A percentile compares a stretch with the other conserved stretches of the same genome.
These are phyloP conservation scores for Globisporangium sylvaticum DNA, from an alignment of 352 stramenopile species.

Conservation along the genomic window DNA sequence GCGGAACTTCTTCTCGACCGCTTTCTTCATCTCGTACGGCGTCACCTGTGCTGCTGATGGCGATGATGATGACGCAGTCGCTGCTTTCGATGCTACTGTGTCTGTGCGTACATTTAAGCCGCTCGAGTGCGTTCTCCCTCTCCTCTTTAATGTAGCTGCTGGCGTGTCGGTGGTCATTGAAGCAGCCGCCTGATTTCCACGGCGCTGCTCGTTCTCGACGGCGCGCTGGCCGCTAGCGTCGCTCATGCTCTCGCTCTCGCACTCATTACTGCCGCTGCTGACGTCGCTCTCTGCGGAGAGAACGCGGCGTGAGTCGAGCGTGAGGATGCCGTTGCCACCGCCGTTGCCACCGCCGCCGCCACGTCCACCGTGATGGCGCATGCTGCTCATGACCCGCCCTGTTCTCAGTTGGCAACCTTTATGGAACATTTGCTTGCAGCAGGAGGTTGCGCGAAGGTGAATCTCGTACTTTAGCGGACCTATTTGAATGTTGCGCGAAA, in stretches of 20 bases:
- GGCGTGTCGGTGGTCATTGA: background rate
- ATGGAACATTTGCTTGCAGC: slow-evolving; percentile 3
- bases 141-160: slow-evolving; percentile 12
- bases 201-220: slow-evolving; percentile 11
- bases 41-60: background rate
- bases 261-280: slow-evolving; percentile 1
- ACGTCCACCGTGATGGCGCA: background rate
- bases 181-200: slow-evolving; percentile 1
- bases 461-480: background rate
- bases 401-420: background rate
- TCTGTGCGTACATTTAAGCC: background rate
- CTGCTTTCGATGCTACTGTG: background rate
- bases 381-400: slow-evolving; percentile 1
- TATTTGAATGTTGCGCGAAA: background rate
- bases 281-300: background rate
- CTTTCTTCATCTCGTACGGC: slow-evolving; percentile 43
- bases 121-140: background rate
- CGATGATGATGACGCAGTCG: background rate
- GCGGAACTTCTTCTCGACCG: slow-evolving; percentile 66
- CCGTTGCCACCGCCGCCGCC: background rate
- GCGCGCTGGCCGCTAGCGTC: slow-evolving; percentile 5
- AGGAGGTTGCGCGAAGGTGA: slow-evolving; percentile 2
- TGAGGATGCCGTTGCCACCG: background rate
- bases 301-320: background rate
- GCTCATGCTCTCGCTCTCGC: slow-evolving; percentile 4